These are phyloP conservation scores for Trichoderma sp. DNA, from an alignment of 2,329 filamentous ascomycete species.

Conservation along the genomic window DNA sequence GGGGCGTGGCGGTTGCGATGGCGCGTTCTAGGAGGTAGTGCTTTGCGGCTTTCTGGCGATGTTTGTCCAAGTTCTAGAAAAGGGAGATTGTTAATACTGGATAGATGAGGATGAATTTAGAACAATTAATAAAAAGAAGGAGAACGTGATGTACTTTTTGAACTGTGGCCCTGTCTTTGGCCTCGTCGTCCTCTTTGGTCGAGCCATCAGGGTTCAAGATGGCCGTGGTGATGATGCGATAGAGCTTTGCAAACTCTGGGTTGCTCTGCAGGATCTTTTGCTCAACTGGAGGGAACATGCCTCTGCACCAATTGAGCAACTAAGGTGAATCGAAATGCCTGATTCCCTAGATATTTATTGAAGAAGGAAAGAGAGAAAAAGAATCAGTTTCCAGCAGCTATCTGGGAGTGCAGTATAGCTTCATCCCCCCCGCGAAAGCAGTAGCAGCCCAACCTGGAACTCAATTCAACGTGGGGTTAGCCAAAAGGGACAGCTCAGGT, in stretches of 20 bases:
- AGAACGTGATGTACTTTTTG: slow-evolving; percentile 42
- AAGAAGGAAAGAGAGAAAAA: background rate
- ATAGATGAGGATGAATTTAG: background rate
- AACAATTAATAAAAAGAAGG: background rate
- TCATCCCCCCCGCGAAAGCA: background rate
- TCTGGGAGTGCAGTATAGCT: background rate
- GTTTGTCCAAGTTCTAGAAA: slow-evolving; percentile 47
- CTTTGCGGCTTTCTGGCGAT: slow-evolving; percentile 49
- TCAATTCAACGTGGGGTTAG: background rate
- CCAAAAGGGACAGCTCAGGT: background rate
- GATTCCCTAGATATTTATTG: background rate
- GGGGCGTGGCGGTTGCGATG: slow-evolving; percentile 45
- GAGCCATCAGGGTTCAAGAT: slow-evolving; percentile 59
- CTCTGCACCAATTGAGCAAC: background rate
- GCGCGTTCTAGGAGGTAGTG: slow-evolving; percentile 51
- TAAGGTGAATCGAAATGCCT: background rate
- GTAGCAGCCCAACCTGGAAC: background rate
- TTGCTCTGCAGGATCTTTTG: slow-evolving; percentile 53
- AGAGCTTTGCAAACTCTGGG: slow-evolving; percentile 59
- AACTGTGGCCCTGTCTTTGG: slow-evolving; percentile 49
- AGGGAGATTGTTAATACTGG: background rate
- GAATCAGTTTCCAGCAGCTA: background rate
- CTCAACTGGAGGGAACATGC: slow-evolving; percentile 60
- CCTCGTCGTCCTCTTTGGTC: slow-evolving; percentile 50
- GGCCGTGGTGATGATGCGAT: slow-evolving; percentile 52